These are phyloP conservation scores for Annona cherimola DNA, from an alignment of 164 flowering plant species.

Conservation along the genomic window DNA sequence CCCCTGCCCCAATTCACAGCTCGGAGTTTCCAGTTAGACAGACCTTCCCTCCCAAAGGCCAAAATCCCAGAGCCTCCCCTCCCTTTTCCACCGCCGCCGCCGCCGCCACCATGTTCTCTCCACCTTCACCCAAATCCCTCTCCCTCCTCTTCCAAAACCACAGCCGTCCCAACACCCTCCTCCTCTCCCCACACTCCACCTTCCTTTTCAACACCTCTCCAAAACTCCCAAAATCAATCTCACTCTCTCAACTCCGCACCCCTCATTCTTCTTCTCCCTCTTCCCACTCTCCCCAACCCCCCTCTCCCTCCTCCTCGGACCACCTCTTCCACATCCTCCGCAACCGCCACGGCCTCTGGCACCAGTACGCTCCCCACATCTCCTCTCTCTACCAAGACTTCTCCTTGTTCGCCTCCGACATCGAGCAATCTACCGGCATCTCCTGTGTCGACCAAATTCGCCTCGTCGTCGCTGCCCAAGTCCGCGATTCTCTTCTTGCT, in stretches of 20 bases:
- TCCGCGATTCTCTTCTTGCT: slow-evolving; percentile 55
- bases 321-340: too few relatives aligned
- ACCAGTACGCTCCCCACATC: slow-evolving; percentile 69
- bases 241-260: slow-evolving; percentile 71
- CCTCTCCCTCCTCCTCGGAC: too few relatives aligned
- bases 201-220: slow-evolving; percentile 29
- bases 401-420: slow-evolving; percentile 57
- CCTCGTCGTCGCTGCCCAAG: slow-evolving; percentile 64
- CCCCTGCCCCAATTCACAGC: too few relatives aligned
- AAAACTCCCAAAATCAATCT: slow-evolving; percentile 13
- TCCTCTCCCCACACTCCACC: slow-evolving; percentile 9
- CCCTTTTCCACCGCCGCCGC: background rate
- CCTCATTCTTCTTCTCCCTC: slow-evolving; percentile 46
- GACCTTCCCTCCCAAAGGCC: background rate
- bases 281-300: slow-evolving; percentile 40
- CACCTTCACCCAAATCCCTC: too few relatives aligned
- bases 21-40: too few relatives aligned
- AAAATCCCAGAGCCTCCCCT: background rate
- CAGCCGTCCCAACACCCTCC: slow-evolving; percentile 1
- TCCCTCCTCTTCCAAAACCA: too few relatives aligned
- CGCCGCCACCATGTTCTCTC: background rate
- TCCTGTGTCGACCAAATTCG: slow-evolving; percentile 80
- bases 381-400: slow-evolving; percentile 46
- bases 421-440: slow-evolving; percentile 83
- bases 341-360: too few relatives aligned